A percentile compares a stretch with the other conserved stretches of the same genome.
Evolutionary conservation across 139 green algal species (phyloP).

Genomic region (Pedinophyceae sp.): DNA sequence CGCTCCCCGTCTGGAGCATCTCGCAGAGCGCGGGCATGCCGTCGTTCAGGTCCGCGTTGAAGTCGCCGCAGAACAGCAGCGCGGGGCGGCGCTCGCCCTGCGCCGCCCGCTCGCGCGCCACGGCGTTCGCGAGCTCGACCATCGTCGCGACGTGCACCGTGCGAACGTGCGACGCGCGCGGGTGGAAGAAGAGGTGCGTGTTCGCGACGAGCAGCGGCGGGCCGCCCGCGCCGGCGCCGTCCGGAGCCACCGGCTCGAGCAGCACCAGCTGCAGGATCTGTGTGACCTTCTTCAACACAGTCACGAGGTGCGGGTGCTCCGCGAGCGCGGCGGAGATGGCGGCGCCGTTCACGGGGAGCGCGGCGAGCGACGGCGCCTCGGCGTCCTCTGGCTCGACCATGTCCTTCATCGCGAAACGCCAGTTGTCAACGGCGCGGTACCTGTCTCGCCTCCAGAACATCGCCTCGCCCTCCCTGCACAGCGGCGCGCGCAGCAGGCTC

Average conservation of each 20-base stretch:
- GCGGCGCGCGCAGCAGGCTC: background rate
- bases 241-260: constrained; percentile 14
- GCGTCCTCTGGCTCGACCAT: constrained; percentile 49
- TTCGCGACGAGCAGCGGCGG: constrained; percentile 50
- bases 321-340: background rate
- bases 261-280: constrained; percentile 60
- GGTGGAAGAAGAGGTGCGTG: constrained; percentile 89
- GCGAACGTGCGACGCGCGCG: constrained; percentile 65
- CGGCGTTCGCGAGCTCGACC: constrained; percentile 14
- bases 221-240: constrained; percentile 2
- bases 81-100: background rate
- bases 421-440: too few species aligned
- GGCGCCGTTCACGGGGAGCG: constrained; percentile 28
- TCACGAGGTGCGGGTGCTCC: background rate
- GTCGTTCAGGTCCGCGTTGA: constrained; percentile 77
- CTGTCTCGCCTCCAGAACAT: too few species aligned
- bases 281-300: constrained; percentile 24
- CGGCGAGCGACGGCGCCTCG: constrained; percentile 38
- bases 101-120: background rate
- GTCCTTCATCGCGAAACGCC: too few species aligned
- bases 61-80: constrained; percentile 37
- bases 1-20: constrained; percentile 42
- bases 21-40: constrained; percentile 34
- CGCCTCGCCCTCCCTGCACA: too few species aligned
- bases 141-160: constrained; percentile 64